Base-by-base conservation (phyloP, 768 basidiomycete species). In the Suillus subalutaceus region DNA sequence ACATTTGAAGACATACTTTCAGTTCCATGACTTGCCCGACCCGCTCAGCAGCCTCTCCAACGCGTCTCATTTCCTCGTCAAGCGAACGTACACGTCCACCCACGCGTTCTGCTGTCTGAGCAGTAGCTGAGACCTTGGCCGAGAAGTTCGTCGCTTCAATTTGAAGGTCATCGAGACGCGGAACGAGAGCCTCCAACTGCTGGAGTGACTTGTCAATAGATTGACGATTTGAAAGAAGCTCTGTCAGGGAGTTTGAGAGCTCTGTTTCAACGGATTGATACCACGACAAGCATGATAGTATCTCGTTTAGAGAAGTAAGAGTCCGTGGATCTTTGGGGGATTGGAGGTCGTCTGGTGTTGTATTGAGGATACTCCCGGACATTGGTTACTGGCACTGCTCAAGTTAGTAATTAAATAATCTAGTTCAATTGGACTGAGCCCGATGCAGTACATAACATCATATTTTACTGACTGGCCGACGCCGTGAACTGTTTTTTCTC, bases 1-100 rank as follows among this genome's bases (percentile, higher is more conserved):
- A 23, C 12, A 63, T 52, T 2, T 8, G 46, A 38, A 62, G 57
- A 74, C 73, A 63, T 67, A 93, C 96, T 86, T 97, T 98, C 70
- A 99, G 87, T 67, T 99, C 97, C 82, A 97, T 91, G 48, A 98
- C 94, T 74, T 95, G 93, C 6, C 88, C 90, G 12, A 99, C 93
- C 61, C 93, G 86, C 66, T 99, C 97, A n/a, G 87, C 88, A 16
- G 96, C 93, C 75, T 94, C 92, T 23, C 90, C 85, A 20, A 99
- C 92, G 63, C 94, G 84, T 20, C 88, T 84, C 89, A 99, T 96
- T 80, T 99, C 95, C 74, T 94, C 91, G 74, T 99, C 97, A 53
- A 99, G 83, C 6, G 87, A 84, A 37, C 91, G 84, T 30, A 99
- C 97, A 59, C 90, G 90, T 40, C 94, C 92, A n/a, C 96, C 94